Base-by-base conservation (phyloP, 805 yeast genomes). In the Candida alai region DNA sequence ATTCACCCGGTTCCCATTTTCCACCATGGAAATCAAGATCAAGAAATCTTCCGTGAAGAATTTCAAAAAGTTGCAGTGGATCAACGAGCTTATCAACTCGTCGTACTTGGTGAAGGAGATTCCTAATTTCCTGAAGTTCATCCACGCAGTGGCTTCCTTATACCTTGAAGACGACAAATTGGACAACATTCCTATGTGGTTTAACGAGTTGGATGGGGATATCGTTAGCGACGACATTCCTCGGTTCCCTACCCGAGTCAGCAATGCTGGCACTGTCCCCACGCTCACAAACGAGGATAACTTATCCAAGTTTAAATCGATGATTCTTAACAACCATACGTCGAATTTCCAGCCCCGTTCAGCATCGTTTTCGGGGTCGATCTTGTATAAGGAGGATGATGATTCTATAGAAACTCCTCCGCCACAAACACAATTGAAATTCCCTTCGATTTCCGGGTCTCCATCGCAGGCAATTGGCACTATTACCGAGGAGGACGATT, bases 181-280 rank as follows among this genome's bases (percentile, higher is more conserved):
- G 52, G 96, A 87, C 54, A 79, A 82, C 43, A 70, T 90, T 42
- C 98, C 98, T 36, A 84, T 88, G 58, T 90, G 98, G 98, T 71
- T 87, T 45, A 85, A 94, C 39, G 97, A 90, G 41, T 67, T 93
- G 49, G 97, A 59, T 43, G 45, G 49, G 34, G 90, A 84, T 56
- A 13, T 29, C 5, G 80, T 81, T 39, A 73, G 86, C 46, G 74
- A 74, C 44, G 82, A 84, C 51, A 14, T 28, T 25, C 94, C 94
- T n/a, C 75, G 76, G 44, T 83, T 80, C 49, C 88, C 88, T 0
- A 78, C 76, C 48, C 80, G 28, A n/a, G 19, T 37, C 4, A 40
- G 39, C 22, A 28, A 22, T 24, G 17, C 18, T 9, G 32, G 34
- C 27, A 20, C 10, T 19, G 11, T 78, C 46, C 85, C 80, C 48